These are phyloP conservation scores for Pezicula neosporulosa DNA, from an alignment of 2,329 filamentous ascomycete genomes.

Conservation along the genomic window DNA sequence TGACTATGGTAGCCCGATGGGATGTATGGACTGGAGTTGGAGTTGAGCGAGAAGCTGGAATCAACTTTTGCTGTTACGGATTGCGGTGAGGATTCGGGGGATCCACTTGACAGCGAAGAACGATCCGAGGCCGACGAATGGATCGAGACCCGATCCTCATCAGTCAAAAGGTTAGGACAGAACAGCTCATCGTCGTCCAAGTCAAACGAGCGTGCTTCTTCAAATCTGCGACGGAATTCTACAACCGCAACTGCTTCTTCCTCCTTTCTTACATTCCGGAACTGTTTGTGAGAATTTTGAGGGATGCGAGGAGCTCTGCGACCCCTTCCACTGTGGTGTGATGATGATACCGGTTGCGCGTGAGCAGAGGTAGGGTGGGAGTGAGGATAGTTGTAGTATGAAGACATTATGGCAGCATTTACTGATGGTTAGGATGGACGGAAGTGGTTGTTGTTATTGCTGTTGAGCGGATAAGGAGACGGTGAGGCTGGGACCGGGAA, in stretches of 20 bases:
- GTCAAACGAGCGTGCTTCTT: constrained; percentile 90
- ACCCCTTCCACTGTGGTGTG: constrained; percentile 78
- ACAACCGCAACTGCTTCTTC: constrained; percentile 77
- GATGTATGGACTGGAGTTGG: constrained; percentile 62
- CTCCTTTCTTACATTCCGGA: constrained; percentile 81
- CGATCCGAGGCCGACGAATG: constrained; percentile 87
- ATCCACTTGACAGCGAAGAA: constrained; percentile 91
- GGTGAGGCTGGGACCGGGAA: background rate
- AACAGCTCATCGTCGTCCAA: constrained; percentile 96
- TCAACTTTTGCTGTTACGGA: constrained; percentile 73
- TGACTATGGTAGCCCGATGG: constrained; percentile 65
- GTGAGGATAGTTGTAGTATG: constrained; percentile 61
- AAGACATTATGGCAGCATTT: constrained; percentile 50
- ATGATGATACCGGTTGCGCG: constrained; percentile 39
- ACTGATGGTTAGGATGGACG: constrained; percentile 10
- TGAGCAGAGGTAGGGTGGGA: constrained; percentile 53
- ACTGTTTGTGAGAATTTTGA: constrained; percentile 84
- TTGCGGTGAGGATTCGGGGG: constrained; percentile 86
- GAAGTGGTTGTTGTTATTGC: background rate
- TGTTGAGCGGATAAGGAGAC: background rate
- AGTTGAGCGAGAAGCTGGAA: constrained; percentile 72
- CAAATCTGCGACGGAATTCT: constrained; percentile 82
- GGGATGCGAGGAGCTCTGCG: constrained; percentile 79
- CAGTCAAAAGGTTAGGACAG: constrained; percentile 86
- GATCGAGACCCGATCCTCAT: constrained; percentile 80